phyloP scores from a whole-genome alignment of 129 eudicot species.

The Deinandra increscens region DNA sequence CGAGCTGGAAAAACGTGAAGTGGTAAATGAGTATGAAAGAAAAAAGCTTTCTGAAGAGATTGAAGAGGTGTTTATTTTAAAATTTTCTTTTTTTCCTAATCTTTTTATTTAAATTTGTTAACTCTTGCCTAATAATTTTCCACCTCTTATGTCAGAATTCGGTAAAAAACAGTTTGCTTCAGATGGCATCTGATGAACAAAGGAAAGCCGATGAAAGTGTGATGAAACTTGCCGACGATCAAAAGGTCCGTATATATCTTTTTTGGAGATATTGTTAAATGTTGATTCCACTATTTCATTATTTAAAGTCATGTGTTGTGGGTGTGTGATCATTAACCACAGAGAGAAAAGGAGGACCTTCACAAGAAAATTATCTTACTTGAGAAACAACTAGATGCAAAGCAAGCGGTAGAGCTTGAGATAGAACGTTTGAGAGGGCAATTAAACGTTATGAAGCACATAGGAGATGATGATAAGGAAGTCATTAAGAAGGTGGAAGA shows the following conservation, averaged over 20 bases:
- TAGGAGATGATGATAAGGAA: slow-evolving; percentile 49
- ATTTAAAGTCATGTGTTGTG: not conserved
- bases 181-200: slow-evolving; percentile 77
- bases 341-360: slow-evolving; percentile 70
- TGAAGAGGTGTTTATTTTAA: slow-evolving; percentile 56
- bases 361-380: slow-evolving; percentile 53
- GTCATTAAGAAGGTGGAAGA: slow-evolving; percentile 38
- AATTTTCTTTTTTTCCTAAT: not conserved
- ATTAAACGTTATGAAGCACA: slow-evolving; percentile 53
- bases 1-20: slow-evolving; percentile 80
- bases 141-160: slow-evolving; percentile 50
- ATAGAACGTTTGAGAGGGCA: slow-evolving; percentile 61
- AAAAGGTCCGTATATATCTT: slow-evolving; percentile 55
- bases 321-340: slow-evolving; percentile 1
- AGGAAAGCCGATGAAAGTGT: slow-evolving; percentile 77
- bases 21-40: slow-evolving; percentile 63
- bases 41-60: slow-evolving; percentile 70
- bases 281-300: not conserved
- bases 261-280: slow-evolving; percentile 1
- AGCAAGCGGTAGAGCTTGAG: slow-evolving; percentile 65
- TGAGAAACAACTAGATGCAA: slow-evolving; percentile 60
- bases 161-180: slow-evolving; percentile 53
- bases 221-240: slow-evolving; percentile 77
- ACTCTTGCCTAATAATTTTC: not conserved
- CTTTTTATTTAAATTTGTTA: not conserved